Evolutionary conservation across 805 yeast genomes (phyloP).

Genomic region (Tetrapisispora namnaoensis): DNA sequence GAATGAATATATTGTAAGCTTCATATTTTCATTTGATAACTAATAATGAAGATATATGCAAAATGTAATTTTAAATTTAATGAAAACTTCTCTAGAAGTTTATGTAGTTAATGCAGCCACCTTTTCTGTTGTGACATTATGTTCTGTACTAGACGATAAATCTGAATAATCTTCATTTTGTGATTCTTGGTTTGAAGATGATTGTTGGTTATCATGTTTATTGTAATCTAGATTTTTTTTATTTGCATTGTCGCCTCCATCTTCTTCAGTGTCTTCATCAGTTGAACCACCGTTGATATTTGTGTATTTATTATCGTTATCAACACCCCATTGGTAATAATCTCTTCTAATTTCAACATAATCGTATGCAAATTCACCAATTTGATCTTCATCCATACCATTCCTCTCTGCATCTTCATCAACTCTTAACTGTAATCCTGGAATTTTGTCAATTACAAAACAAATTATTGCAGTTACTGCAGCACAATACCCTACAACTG

Average conservation of each 20-base stretch:
- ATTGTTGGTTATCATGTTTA: not conserved
- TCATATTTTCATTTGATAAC: not conserved
- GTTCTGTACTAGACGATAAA: not conserved
- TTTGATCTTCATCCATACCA: constrained; percentile 94
- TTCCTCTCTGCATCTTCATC: constrained; percentile 74
- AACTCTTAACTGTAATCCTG: constrained; percentile 73
- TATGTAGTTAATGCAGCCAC: not conserved
- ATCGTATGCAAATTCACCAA: constrained; percentile 98
- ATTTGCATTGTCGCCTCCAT: not conserved
- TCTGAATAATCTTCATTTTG: not conserved
- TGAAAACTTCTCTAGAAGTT: not conserved
- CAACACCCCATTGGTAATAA: constrained; percentile 45
- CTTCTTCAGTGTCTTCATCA: constrained; percentile 3
- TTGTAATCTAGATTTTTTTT: not conserved
- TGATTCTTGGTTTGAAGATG: not conserved
- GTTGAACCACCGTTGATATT: constrained; percentile 1
- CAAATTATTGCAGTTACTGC: constrained; percentile 74
- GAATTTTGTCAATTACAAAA: constrained; percentile 62
- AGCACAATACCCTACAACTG: constrained; percentile 62
- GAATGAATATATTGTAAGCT: not conserved
- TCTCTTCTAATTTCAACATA: constrained; percentile 95
- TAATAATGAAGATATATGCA: not conserved
- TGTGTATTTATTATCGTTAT: constrained; percentile 14
- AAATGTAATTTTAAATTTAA: not conserved
- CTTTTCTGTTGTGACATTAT: not conserved